Evolutionary conservation across 208 protist species (phyloP).

Genomic region (Wallacemonas collosoma): DNA sequence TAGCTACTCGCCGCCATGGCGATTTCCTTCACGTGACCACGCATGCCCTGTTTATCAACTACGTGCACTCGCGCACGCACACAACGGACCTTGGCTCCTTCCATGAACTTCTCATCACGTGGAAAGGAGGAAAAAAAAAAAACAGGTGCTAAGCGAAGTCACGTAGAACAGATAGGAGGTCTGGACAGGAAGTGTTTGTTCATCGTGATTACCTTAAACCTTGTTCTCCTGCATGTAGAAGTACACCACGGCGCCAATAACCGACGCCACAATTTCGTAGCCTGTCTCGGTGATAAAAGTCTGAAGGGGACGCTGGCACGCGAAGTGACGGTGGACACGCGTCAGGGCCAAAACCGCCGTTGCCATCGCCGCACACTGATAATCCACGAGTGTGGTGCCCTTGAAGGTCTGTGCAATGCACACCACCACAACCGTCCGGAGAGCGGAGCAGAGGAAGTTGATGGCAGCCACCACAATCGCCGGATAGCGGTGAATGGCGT

Average conservation of each 20-base stretch:
- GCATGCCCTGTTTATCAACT: no score
- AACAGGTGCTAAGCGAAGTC: background rate
- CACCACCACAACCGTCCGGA: slow-evolving; percentile 53
- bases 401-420: slow-evolving; percentile 40
- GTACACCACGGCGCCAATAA: slow-evolving; percentile 58
- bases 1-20: background rate
- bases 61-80: no score
- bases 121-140: background rate
- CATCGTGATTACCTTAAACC: slow-evolving; percentile 24
- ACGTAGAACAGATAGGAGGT: background rate
- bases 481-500: slow-evolving; percentile 74
- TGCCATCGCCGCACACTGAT: slow-evolving; percentile 60
- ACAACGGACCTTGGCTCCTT: no score
- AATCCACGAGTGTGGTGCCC: slow-evolving; percentile 58
- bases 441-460: slow-evolving; percentile 46
- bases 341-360: slow-evolving; percentile 51
- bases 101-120: no score
- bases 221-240: slow-evolving; percentile 69
- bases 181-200: no score
- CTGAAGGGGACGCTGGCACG: slow-evolving; percentile 77
- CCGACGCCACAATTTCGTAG: slow-evolving; percentile 66
- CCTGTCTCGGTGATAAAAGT: slow-evolving; percentile 72
- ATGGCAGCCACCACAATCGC: slow-evolving; percentile 28
- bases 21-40: background rate
- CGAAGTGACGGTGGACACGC: slow-evolving; percentile 63